Evolutionary conservation across 1,139 yeast genomes (phyloP), one percentile per base, ranked within the genome.

Genomic region (Taphrina communis): DNA sequence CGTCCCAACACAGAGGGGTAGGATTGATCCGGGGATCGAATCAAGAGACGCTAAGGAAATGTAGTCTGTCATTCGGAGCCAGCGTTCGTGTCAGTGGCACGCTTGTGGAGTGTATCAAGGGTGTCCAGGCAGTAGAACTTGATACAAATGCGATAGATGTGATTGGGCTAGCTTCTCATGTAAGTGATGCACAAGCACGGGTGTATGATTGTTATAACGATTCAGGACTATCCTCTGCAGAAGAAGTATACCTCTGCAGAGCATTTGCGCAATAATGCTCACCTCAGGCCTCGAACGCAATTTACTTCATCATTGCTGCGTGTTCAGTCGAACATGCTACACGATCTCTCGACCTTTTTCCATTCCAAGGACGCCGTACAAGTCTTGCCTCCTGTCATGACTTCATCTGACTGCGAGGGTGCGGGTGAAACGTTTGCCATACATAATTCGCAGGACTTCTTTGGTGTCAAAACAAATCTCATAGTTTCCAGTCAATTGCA

Each of bases 391-490:
- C 99, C 99, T 2, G 75, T 93, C 21, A 80, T 93, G 36, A 94
- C 99, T 0, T 82, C 91, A 9, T 87, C 96, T 1, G 99, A 95
- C 76, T 94, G 99, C 77, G 99, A 95, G 80, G 99, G 99, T 19
- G 98, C 97, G 0, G 98, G 99, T 1, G 98, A 94, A 76, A 85
- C 89, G 71, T 94, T 94, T 72, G 78, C 78, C 55, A 79, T 90
- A 11, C 84, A 82, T 72, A 39, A 48, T 14, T 51, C 57, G 12
- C 36, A 48, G 2, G 74, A 74, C 44, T 92, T 91, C 76, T 90
- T 90, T 75, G 93, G 90, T 0, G 78, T 82, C 69, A 81, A 83
- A 1, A 84, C 94, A 0, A 90, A 84, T 73, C 80, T 95, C 71
- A 89, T 98, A 0, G 99, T 95, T 0, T 91, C 97, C 0, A 87